Conservation (phyloP, 768 basidiomycete genomes). For the Termitomyces sp. region DNA sequence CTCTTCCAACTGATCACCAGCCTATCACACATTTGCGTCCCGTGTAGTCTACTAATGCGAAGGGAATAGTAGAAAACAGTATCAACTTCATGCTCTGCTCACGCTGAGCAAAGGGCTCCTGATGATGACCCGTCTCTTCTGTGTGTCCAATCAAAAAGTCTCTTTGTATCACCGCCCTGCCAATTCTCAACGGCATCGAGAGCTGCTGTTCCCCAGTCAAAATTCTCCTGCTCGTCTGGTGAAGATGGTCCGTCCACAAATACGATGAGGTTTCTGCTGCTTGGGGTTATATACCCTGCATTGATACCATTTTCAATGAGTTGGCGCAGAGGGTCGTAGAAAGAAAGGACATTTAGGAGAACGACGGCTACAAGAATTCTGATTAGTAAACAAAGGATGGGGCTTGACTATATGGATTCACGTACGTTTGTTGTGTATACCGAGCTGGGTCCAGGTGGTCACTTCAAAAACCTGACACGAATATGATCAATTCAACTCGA, state of each 20-base stretch:
- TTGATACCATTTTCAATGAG: conserved; percentile 66
- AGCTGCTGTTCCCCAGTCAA: conserved; percentile 77
- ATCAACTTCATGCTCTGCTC: not conserved
- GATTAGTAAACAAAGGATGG: not conserved
- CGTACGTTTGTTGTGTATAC: conserved; percentile 87
- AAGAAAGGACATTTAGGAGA: conserved; percentile 80
- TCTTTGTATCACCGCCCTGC: conserved; percentile 29
- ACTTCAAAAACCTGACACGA: conserved; percentile 74
- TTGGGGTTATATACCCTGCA: conserved; percentile 70
- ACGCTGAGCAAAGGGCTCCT: conserved; percentile 5
- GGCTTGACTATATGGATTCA: conserved; percentile 22
- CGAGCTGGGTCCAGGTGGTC: conserved; percentile 91
- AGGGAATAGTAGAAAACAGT: not conserved
- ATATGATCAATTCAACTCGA: not conserved
- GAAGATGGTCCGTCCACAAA: conserved; percentile 75
- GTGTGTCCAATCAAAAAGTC: conserved; percentile 50
- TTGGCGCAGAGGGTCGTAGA: conserved; percentile 78
- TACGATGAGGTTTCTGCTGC: conserved; percentile 57
- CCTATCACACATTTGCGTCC: not conserved
- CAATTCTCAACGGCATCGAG: conserved; percentile 63
- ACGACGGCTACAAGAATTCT: conserved; percentile 57
- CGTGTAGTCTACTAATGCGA: not conserved
- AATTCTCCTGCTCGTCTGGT: conserved; percentile 47
- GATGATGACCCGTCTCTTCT: conserved; percentile 26
- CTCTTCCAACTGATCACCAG: not conserved